Conservation (phyloP, 2,329 filamentous ascomycete species). For the Chrysoporthe deuterocubensis region DNA sequence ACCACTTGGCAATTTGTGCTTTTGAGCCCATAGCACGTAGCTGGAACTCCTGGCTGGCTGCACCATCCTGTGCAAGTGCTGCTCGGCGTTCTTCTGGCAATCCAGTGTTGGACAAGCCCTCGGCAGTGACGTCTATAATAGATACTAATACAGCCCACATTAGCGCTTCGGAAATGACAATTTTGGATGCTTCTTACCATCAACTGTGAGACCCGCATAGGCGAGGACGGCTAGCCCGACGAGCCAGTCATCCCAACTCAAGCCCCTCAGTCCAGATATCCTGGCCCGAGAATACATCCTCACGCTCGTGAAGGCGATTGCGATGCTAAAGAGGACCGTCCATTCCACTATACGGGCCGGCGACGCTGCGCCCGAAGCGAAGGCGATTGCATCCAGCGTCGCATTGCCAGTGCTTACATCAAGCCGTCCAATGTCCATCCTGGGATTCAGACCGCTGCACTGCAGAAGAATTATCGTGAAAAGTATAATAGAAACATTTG, state of each 20-base stretch:
- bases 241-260: slow-evolving; percentile 39
- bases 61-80: slow-evolving; percentile 37
- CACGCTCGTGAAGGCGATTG: slow-evolving; percentile 34
- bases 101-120: slow-evolving; percentile 59
- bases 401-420: slow-evolving; percentile 22
- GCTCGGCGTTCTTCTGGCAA: slow-evolving; percentile 57
- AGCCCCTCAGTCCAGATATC: slow-evolving; percentile 32
- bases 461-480: not conserved
- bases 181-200: not conserved
- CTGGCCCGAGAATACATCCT: slow-evolving; percentile 38
- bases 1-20: slow-evolving; percentile 60
- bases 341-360: slow-evolving; percentile 17
- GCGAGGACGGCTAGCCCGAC: slow-evolving; percentile 32
- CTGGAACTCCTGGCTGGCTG: slow-evolving; percentile 17
- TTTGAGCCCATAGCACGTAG: slow-evolving; percentile 58
- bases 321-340: slow-evolving; percentile 33
- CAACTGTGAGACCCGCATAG: slow-evolving; percentile 1
- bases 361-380: slow-evolving; percentile 20
- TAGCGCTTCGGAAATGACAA: not conserved
- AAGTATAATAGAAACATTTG: not conserved
- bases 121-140: slow-evolving; percentile 17
- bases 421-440: not conserved
- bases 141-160: slow-evolving; percentile 5
- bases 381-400: slow-evolving; percentile 22
- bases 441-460: not conserved